Evolutionary conservation across 192 early-diverging fungal species (phyloP).

Genomic region (Umbelopsis sp.): DNA sequence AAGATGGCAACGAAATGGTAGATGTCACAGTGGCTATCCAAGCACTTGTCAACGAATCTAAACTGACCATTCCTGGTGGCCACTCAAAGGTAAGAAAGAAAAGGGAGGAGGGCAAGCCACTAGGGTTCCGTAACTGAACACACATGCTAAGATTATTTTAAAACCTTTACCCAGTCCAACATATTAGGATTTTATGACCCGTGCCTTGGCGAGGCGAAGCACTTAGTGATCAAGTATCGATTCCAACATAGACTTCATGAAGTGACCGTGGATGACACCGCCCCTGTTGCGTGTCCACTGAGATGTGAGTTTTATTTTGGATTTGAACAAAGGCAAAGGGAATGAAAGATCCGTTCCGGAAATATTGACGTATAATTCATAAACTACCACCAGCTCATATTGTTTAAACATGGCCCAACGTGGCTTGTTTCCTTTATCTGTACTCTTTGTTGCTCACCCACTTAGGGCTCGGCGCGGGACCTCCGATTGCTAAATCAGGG

Average conservation of each 20-base stretch:
- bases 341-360: not conserved
- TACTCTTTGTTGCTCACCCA: no score
- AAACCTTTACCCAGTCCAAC: conserved; percentile 55
- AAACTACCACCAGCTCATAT: not conserved
- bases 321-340: not conserved
- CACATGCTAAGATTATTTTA: not conserved
- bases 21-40: conserved; percentile 92
- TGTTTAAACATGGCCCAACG: not conserved
- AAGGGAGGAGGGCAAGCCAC: not conserved
- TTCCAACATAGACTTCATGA: conserved; percentile 83
- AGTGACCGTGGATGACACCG: conserved; percentile 75
- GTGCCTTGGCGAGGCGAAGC: conserved; percentile 85
- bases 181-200: conserved; percentile 97
- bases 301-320: conserved; percentile 49
- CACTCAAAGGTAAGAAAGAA: conserved; percentile 73
- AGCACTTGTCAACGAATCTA: conserved; percentile 78
- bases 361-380: not conserved
- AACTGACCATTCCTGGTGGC: conserved; percentile 86
- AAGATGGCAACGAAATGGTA: conserved; percentile 41
- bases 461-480: not conserved
- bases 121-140: not conserved
- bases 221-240: conserved; percentile 80
- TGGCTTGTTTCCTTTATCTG: no score
- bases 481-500: conserved; percentile 2
- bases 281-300: conserved; percentile 82